phyloP scores from a whole-genome alignment of 2,329 filamentous ascomycete genomes.

The Aspergillus jensenii region DNA sequence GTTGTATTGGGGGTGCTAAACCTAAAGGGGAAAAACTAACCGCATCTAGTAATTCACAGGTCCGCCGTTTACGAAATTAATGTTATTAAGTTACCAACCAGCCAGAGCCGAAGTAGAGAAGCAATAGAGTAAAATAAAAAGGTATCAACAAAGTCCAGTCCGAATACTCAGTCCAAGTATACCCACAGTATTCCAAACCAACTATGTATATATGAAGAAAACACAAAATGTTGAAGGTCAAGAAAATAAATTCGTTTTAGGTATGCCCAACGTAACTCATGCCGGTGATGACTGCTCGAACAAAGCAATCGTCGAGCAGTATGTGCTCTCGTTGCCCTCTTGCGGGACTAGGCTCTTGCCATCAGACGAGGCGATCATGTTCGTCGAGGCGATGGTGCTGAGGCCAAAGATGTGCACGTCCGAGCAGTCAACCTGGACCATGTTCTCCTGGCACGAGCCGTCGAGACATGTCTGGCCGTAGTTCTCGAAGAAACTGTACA shows the following conservation, averaged over 20 bases:
- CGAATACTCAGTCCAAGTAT: not conserved
- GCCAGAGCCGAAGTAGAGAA: no score
- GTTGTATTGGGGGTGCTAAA: no score
- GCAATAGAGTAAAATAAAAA: not conserved
- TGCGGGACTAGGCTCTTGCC: conserved; percentile 38
- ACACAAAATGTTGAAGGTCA: not conserved
- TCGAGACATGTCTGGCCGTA: conserved; percentile 71
- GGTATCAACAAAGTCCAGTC: not conserved
- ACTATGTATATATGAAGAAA: not conserved
- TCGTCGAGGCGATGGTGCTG: conserved; percentile 71
- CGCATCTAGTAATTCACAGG: no score
- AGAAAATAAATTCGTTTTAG: not conserved
- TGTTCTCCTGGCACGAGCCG: conserved; percentile 74
- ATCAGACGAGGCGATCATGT: conserved; percentile 62
- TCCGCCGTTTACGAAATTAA: no score
- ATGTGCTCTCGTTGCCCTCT: conserved; percentile 43
- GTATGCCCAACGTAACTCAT: not conserved
- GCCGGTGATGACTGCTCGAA: conserved; percentile 34
- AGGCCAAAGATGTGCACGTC: conserved; percentile 65
- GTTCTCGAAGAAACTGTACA: conserved; percentile 84
- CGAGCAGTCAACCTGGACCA: conserved; percentile 69
- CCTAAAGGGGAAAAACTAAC: no score
- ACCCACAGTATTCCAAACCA: not conserved
- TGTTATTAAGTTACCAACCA: no score
- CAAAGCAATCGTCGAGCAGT: conserved; percentile 45